phyloP scores from a whole-genome alignment of 495 filamentous ascomycete species.

The Apodospora peruviana region DNA sequence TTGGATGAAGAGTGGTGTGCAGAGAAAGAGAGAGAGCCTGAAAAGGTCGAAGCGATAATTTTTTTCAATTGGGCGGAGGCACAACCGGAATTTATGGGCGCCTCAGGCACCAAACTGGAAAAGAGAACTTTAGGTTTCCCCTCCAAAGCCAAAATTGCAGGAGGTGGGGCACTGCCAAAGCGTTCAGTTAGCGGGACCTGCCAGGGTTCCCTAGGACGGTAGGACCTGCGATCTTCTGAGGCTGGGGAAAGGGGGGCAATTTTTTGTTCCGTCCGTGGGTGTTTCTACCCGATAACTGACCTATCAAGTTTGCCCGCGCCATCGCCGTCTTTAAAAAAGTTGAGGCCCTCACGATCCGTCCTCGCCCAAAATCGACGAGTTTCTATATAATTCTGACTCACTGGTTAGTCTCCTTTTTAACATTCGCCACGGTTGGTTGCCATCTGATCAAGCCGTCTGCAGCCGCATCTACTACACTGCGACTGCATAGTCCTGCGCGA shows the following conservation, averaged over 20 bases:
- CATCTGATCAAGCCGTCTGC: neutral
- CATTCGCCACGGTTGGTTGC: neutral
- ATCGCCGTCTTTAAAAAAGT: too few species aligned
- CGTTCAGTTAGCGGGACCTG: too few species aligned
- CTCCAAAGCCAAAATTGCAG: slow-evolving; percentile 2
- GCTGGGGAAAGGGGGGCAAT: too few species aligned
- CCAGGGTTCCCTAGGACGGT: too few species aligned
- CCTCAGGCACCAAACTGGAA: slow-evolving; percentile 29
- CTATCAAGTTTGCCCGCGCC: too few species aligned
- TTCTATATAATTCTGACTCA: neutral
- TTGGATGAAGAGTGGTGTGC: slow-evolving; percentile 24
- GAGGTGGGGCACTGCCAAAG: slow-evolving; percentile 12
- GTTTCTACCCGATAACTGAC: too few species aligned
- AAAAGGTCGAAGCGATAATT: slow-evolving; percentile 17
- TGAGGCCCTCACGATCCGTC: neutral
- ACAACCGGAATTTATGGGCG: slow-evolving; percentile 19
- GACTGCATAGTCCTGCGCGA: too few species aligned
- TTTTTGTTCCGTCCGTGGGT: too few species aligned
- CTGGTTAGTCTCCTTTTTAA: neutral
- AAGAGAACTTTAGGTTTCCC: slow-evolving; percentile 12
- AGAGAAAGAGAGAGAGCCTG: slow-evolving; percentile 21
- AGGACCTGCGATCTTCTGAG: too few species aligned
- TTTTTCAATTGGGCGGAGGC: slow-evolving; percentile 23
- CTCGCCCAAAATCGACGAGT: neutral
- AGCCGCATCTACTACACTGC: too few species aligned